phyloP scores from a whole-genome alignment of 257 asterid genomes.

The Jacaranda mimosifolia region DNA sequence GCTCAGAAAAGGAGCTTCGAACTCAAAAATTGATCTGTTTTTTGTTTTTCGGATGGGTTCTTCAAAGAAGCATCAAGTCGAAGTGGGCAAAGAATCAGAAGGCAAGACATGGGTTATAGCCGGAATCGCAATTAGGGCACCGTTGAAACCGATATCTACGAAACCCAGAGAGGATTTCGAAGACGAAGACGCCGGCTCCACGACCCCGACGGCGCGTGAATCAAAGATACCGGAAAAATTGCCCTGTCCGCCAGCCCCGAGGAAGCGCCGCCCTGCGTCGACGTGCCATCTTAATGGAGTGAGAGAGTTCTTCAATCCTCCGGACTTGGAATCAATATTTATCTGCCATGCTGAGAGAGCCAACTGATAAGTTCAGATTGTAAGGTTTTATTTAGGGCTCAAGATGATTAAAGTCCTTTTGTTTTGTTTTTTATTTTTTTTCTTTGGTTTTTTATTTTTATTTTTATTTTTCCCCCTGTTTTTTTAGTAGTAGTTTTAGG shows the following conservation, averaged over 20 bases:
- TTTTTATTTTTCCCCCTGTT: background rate
- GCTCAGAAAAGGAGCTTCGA: constrained; percentile 23
- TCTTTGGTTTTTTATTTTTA: background rate
- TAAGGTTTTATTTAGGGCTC: constrained; percentile 13
- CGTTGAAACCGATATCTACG: constrained; percentile 63
- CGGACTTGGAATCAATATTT: constrained; percentile 85
- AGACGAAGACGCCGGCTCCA: constrained; percentile 48
- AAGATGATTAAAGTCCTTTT: background rate
- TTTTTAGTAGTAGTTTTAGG: constrained; percentile 25
- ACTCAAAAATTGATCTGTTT: background rate
- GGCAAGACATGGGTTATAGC: constrained; percentile 69
- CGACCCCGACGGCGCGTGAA: constrained; percentile 84
- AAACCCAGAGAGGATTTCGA: constrained; percentile 42
- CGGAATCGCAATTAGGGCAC: constrained; percentile 67
- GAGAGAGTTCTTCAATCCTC: constrained; percentile 75
- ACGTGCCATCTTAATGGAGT: constrained; percentile 60
- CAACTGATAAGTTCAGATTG: constrained; percentile 33
- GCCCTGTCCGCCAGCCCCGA: constrained; percentile 84
- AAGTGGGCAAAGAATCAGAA: constrained; percentile 57
- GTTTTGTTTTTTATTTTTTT: background rate
- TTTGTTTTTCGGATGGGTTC: constrained; percentile 54
- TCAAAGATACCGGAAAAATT: constrained; percentile 66
- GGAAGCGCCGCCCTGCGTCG: constrained; percentile 80
- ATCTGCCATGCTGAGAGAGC: constrained; percentile 60
- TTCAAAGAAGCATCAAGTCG: constrained; percentile 63